Evolutionary conservation across 2,329 filamentous ascomycete species (phyloP).

Genomic region (Penicillium italicum): DNA sequence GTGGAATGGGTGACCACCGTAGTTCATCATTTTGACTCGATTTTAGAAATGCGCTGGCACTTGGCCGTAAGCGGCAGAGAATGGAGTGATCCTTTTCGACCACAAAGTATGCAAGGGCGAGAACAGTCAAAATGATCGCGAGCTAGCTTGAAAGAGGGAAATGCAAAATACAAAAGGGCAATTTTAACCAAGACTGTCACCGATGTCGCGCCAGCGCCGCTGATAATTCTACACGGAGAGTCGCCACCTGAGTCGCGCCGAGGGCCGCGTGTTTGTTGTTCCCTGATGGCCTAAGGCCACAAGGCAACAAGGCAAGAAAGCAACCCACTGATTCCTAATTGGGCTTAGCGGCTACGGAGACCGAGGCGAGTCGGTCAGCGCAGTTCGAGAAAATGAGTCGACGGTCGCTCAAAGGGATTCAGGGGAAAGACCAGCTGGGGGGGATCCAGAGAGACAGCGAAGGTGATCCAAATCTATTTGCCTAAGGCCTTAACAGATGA

Average conservation of each 20-base stretch:
- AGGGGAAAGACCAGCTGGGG: slow-evolving; percentile 14
- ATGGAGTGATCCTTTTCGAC: slow-evolving; percentile 9
- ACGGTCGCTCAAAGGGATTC: slow-evolving; percentile 20
- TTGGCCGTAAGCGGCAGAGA: slow-evolving; percentile 16
- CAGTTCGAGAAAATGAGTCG: slow-evolving; percentile 20
- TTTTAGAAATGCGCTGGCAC: slow-evolving; percentile 11
- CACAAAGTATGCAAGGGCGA: slow-evolving; percentile 16
- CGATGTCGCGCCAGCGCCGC: slow-evolving; percentile 13
- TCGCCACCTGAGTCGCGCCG: slow-evolving; percentile 21
- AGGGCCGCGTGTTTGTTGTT: slow-evolving; percentile 26
- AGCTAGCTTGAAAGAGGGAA: not conserved
- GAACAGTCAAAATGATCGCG: not conserved
- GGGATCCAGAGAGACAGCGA: slow-evolving; percentile 6
- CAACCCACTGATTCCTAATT: slow-evolving; percentile 9
- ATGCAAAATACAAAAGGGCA: not conserved
- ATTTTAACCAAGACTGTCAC: not conserved
- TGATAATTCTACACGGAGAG: slow-evolving; percentile 9
- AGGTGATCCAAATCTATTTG: slow-evolving; percentile 4
- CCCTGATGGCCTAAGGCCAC: slow-evolving; percentile 14
- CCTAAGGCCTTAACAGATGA: slow-evolving; percentile 6
- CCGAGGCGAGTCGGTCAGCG: slow-evolving; percentile 22
- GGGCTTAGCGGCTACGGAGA: slow-evolving; percentile 25
- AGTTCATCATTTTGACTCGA: slow-evolving; percentile 34
- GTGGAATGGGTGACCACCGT: slow-evolving; percentile 32
- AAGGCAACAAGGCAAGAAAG: slow-evolving; percentile 11